These are phyloP conservation scores for Cicer arietinum DNA, from an alignment of 306 rosid species.

Conservation along the genomic window DNA sequence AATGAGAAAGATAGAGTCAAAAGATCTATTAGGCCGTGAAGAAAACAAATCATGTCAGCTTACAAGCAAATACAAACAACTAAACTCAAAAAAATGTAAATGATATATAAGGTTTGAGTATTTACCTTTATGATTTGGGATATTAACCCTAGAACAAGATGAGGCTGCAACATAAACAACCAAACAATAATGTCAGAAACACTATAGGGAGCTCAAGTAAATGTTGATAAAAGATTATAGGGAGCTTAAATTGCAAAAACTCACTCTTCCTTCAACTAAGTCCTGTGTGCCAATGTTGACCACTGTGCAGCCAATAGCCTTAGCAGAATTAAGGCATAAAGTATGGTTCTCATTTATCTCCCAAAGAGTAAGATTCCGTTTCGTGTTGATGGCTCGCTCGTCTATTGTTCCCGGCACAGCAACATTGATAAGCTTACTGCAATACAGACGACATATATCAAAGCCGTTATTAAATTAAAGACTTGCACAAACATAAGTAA, in stretches of 20 bases:
- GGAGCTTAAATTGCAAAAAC: constrained; percentile 48
- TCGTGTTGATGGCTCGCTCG: constrained; percentile 89
- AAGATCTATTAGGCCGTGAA: constrained; percentile 9
- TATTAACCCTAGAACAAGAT: constrained; percentile 88
- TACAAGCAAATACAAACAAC: constrained; percentile 30
- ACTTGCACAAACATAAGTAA: constrained; percentile 36
- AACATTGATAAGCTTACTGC: constrained; percentile 98
- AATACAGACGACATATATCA: constrained; percentile 46
- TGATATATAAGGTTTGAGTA: constrained; percentile 39
- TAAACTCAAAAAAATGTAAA: constrained; percentile 14
- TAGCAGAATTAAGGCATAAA: constrained; percentile 96
- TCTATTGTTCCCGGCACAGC: constrained; percentile 99
- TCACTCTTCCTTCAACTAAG: constrained; percentile 91
- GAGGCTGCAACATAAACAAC: constrained; percentile 73
- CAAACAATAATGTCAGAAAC: constrained; percentile 39
- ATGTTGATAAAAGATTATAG: neutral
- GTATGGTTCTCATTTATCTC: constrained; percentile 97
- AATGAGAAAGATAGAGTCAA: constrained; percentile 30
- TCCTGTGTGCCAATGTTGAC: constrained; percentile 95
- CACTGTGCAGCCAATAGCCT: constrained; percentile 99
- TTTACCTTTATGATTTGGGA: constrained; percentile 97
- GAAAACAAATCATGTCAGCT: constrained; percentile 19
- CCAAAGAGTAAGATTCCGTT: constrained; percentile 76
- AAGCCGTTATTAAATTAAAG: constrained; percentile 18
- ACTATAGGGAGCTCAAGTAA: constrained; percentile 20